A percentile compares a stretch with the other conserved stretches of the same genome.
phyloP scores from a whole-genome alignment of 1,284 basidiomycete species.

The Vanrija pseudolonga region DNA sequence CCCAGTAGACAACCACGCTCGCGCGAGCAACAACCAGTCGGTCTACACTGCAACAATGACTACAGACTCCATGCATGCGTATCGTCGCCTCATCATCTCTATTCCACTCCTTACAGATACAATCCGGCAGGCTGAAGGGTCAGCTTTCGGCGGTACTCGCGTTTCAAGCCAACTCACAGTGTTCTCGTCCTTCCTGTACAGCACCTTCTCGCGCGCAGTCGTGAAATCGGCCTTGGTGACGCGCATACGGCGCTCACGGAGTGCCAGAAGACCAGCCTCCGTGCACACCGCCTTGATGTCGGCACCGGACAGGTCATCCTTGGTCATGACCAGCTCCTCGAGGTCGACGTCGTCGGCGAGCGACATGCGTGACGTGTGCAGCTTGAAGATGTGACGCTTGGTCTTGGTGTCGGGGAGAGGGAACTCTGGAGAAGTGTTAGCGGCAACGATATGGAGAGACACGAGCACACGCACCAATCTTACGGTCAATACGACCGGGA shows the following conservation, averaged over 20 bases:
- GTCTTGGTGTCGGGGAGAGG: conserved; percentile 93
- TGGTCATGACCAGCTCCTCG: conserved; percentile 92
- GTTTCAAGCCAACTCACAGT: conserved; percentile 50
- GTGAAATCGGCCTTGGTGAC: conserved; percentile 91
- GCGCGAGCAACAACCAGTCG: neutral
- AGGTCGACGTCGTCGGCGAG: conserved; percentile 87
- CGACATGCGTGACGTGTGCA: conserved; percentile 97
- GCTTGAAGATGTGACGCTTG: conserved; percentile 94
- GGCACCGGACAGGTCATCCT: conserved; percentile 94
- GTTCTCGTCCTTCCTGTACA: conserved; percentile 92
- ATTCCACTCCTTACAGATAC: conserved; percentile 31
- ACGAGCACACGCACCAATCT: conserved; percentile 61
- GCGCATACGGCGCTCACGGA: conserved; percentile 92
- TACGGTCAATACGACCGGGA: conserved; percentile 96
- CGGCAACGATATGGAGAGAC: neutral
- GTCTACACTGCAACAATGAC: neutral
- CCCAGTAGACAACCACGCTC: too few relatives aligned
- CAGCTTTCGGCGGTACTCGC: neutral
- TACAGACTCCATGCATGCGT: conserved; percentile 8
- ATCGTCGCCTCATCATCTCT: neutral
- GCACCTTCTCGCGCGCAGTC: conserved; percentile 79
- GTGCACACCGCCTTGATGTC: conserved; percentile 98
- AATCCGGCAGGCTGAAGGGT: conserved; percentile 34
- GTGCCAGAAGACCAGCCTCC: conserved; percentile 89
- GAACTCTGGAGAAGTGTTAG: conserved; percentile 58